Evolutionary conservation across 106 monocot genomes (phyloP).

Genomic region (Apostasia ramifera): DNA sequence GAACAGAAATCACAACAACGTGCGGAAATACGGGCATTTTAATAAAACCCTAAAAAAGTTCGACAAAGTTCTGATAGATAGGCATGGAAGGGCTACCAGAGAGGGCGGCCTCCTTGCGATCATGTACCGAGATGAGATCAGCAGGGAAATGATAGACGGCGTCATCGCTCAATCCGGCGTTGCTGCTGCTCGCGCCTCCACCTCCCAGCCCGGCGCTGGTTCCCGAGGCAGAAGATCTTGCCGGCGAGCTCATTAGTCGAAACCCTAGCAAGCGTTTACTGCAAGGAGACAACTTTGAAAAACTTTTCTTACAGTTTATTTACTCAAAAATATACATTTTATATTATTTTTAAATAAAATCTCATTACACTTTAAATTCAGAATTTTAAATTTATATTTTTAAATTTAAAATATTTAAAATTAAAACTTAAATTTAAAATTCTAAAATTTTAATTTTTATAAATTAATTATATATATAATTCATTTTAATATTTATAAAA

Average conservation of each 20-base stretch:
- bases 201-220: slow-evolving; percentile 48
- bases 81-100: slow-evolving; percentile 31
- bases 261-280: too few species aligned
- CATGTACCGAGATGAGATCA: slow-evolving; percentile 48
- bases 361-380: too few species aligned
- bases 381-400: too few species aligned
- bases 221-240: slow-evolving; percentile 79
- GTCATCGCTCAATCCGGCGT: slow-evolving; percentile 32
- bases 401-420: too few species aligned
- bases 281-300: too few species aligned
- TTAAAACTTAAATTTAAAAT: too few species aligned
- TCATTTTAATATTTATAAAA: too few species aligned
- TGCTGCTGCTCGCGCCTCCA: slow-evolving; percentile 30
- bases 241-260: slow-evolving; percentile 71
- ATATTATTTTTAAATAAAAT: too few species aligned
- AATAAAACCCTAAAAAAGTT: neutral
- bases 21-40: neutral
- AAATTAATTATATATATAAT: too few species aligned
- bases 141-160: slow-evolving; percentile 46
- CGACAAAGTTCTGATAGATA: neutral
- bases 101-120: slow-evolving; percentile 78
- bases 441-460: too few species aligned
- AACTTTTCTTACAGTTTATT: too few species aligned
- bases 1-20: neutral
- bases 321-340: too few species aligned